Evolutionary conservation across 2,329 filamentous ascomycete genomes (phyloP), one percentile per base, ranked within the genome.

Genomic region (Penicillium brasilianum): DNA sequence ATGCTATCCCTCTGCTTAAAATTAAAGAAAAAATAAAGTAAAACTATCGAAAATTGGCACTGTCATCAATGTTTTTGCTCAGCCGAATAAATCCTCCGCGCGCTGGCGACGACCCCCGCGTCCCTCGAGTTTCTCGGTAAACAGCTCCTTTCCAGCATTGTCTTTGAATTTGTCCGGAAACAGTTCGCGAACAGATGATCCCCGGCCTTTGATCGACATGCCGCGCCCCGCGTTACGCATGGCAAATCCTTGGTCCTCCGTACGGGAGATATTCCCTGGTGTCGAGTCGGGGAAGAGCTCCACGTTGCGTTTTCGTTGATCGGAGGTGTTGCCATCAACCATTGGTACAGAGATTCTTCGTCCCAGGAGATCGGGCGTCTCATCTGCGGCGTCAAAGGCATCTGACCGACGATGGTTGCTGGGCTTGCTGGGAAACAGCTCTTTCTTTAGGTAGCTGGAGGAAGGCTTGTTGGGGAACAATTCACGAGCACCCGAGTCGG

Each of bases 11-110:
- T 43, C 37, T 10, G 28, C 30, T 32, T 18, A 16, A 37, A 48
- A 10, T 16, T 30, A 2, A 34, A 43, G 28, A 20, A 49, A 30
- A 44, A 49, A 36, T n/a, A 37, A 46, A 56, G 30, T 2, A 18
- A 51, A 49, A 16, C 32, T n/a, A 32, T 20, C 37, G 37, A 25
- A 36, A 30, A 7, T 37, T 11, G 25, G 18, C 37, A 44, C 2
- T 18, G 14, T 34, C 32, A 41, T 11, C 13, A 22, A 43, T 9
- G 13, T 2, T 25, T 32, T 28, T 34, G 10, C 25, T 84, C 75
- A 92, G 63, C 83, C 82, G 72, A 92, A 93, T 65, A 90, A 80
- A 77, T 93, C 90, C 69, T 91, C 88, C 0, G 90, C 90, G 71
- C 82, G 87, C 68, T 89, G 86, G 65, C 90, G 84, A 63, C 81